Evolutionary conservation across 1,284 basidiomycete genomes (phyloP).

Genomic region (Ustanciosporium gigantosporum): DNA sequence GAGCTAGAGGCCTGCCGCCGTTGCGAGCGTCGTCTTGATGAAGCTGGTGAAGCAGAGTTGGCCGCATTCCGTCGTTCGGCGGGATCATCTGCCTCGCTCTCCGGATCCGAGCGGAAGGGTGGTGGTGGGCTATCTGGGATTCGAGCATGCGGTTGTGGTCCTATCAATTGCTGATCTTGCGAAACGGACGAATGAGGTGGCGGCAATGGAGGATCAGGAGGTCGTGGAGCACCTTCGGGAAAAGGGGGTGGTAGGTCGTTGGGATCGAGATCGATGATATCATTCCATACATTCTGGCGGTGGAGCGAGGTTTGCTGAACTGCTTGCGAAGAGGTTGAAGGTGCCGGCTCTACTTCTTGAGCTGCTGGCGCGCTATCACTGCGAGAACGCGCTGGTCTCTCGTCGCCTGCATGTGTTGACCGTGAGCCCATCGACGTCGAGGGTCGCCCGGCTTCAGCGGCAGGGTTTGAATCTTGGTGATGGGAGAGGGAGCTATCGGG

Average conservation of each 20-base stretch:
- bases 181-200: constrained; percentile 19
- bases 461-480: constrained; percentile 2
- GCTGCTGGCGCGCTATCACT: constrained; percentile 23
- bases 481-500: constrained; percentile 13
- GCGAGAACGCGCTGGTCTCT: constrained; percentile 5
- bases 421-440: neutral
- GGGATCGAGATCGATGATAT: constrained; percentile 39
- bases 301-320: constrained; percentile 24
- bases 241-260: constrained; percentile 44
- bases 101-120: constrained; percentile 39
- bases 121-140: constrained; percentile 48
- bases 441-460: no score
- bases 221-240: constrained; percentile 34
- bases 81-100: constrained; percentile 17
- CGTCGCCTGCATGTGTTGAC: neutral
- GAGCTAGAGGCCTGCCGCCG: neutral
- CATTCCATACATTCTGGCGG: constrained; percentile 41
- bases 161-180: constrained; percentile 23
- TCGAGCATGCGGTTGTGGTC: constrained; percentile 20
- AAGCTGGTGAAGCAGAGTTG: no score
- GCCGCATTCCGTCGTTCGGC: neutral
- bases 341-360: neutral
- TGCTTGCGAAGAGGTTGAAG: no score
- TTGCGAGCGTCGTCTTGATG: no score
- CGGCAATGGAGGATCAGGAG: constrained; percentile 24